phyloP scores from a whole-genome alignment of 805 yeast genomes.

The Saturnispora silvae region DNA sequence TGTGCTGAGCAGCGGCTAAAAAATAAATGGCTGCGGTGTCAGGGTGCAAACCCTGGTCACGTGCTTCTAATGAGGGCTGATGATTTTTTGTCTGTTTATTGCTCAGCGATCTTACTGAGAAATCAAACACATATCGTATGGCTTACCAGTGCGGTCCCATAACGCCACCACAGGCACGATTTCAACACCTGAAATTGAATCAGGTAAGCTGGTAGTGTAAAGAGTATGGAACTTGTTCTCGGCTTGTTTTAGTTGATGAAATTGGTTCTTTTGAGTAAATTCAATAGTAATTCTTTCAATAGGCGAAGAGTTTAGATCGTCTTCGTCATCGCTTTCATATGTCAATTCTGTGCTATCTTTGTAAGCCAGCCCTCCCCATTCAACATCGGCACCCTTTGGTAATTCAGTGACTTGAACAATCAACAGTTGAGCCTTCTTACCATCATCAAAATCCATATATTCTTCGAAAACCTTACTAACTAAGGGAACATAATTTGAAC shows the following conservation, averaged over 20 bases:
- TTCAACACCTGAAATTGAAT: background rate
- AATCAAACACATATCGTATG: background rate
- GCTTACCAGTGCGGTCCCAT: background rate
- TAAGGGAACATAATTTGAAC: conserved; percentile 18
- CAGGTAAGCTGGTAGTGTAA: conserved; percentile 3
- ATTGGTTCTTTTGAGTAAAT: conserved; percentile 33
- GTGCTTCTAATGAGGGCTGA: conserved; percentile 2
- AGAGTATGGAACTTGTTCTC: conserved; percentile 16
- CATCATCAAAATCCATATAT: conserved; percentile 24
- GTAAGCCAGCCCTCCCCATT: conserved; percentile 63
- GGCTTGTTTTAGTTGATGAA: conserved; percentile 28
- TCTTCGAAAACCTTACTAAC: conserved; percentile 36
- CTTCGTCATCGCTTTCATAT: conserved; percentile 31
- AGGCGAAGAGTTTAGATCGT: conserved; percentile 15
- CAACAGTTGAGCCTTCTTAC: conserved; percentile 22
- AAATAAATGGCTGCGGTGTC: conserved; percentile 3
- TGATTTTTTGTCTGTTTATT: background rate
- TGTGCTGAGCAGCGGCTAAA: background rate
- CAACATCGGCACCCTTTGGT: conserved; percentile 57
- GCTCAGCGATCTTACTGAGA: conserved; percentile 1
- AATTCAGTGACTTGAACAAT: conserved; percentile 46
- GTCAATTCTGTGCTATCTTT: conserved; percentile 31
- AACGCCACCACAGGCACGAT: conserved; percentile 7
- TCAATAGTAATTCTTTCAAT: conserved; percentile 29
- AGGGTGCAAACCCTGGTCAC: conserved; percentile 7